phyloP scores from a whole-genome alignment of 495 filamentous ascomycete genomes.

The Penicillium crystallinum region DNA sequence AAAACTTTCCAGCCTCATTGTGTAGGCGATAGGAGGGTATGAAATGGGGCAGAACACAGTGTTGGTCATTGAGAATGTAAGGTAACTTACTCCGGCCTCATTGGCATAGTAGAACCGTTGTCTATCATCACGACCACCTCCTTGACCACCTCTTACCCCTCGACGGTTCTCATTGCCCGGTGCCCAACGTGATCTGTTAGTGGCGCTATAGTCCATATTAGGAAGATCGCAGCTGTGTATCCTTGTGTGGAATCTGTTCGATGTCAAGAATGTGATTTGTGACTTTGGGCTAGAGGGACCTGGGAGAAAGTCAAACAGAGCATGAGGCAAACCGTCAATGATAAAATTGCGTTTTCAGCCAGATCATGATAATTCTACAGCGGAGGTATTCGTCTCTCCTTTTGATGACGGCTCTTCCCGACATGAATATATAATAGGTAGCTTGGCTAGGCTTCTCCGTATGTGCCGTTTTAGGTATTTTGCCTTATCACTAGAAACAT shows the following conservation, averaged over 20 bases:
- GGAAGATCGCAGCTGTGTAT: background rate
- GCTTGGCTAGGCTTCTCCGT: too few species aligned
- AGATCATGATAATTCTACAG: background rate
- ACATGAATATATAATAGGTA: too few species aligned
- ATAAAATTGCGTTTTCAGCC: background rate
- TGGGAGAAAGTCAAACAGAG: background rate
- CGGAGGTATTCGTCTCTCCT: background rate
- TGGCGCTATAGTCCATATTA: background rate
- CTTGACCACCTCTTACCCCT: background rate
- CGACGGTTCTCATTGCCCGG: background rate
- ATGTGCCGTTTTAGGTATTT: too few species aligned
- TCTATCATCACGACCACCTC: background rate
- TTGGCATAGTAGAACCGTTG: background rate
- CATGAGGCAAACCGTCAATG: background rate
- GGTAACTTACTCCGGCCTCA: background rate
- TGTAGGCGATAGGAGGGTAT: too few species aligned
- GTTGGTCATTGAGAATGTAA: background rate
- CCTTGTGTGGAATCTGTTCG: background rate
- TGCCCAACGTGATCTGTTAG: background rate
- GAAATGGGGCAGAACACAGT: too few species aligned
- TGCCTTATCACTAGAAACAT: too few species aligned
- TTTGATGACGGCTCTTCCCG: background rate
- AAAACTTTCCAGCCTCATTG: too few species aligned
- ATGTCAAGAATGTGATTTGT: background rate
- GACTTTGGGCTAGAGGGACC: too few species aligned